Percentiles rank a stretch among this genome's conserved stretches.
Conservation (phyloP, 305 asterid species). For the Fraxinus floribunda region DNA sequence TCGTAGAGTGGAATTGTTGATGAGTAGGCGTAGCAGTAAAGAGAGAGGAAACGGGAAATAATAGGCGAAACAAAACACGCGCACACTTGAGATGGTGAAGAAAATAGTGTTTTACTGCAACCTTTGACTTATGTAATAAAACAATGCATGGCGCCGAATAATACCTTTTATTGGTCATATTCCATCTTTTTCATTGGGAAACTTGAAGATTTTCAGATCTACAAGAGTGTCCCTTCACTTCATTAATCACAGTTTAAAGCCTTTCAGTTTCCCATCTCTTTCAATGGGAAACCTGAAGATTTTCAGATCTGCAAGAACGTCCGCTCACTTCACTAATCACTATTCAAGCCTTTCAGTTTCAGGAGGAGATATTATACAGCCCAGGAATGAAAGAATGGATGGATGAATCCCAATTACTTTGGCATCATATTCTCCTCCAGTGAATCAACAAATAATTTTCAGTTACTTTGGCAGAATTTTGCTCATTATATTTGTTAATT, state of each 20-base stretch:
- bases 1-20: constrained; percentile 49
- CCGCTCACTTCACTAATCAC: not conserved
- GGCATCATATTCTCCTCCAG: not conserved
- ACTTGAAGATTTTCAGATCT: not conserved
- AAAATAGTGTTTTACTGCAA: constrained; percentile 4
- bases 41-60: constrained; percentile 20
- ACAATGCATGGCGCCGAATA: not conserved
- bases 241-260: not conserved
- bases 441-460: not conserved
- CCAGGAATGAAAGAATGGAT: not conserved
- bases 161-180: not conserved
- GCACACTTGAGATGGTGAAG: not conserved
- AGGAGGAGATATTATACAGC: not conserved
- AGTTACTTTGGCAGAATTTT: not conserved
- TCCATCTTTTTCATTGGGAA: not conserved
- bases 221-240: not conserved
- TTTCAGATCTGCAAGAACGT: not conserved
- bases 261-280: not conserved
- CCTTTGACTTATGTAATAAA: not conserved
- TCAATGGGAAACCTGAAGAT: not conserved
- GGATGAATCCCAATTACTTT: not conserved
- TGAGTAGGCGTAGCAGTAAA: constrained; percentile 33
- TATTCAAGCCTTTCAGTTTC: not conserved
- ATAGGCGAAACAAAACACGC: constrained; percentile 20
- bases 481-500: not conserved